Conservation (phyloP, 345 rosid genomes). For the Leavenworthia alabamica region DNA sequence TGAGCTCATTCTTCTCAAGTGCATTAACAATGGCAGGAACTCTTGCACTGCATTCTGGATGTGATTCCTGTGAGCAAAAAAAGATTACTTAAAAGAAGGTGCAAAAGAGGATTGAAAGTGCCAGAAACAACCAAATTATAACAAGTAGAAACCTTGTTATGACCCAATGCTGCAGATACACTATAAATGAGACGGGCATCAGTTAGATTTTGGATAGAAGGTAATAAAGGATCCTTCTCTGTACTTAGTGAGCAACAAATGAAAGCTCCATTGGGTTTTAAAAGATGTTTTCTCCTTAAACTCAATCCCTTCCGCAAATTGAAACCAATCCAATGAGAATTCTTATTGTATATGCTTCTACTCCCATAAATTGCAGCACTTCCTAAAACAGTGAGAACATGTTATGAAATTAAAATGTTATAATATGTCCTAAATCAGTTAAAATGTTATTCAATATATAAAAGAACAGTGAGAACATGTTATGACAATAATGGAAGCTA, state of each 20-base stretch:
- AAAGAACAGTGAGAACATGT: neutral
- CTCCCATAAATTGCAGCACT: constrained; percentile 5
- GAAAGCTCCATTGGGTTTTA: constrained; percentile 14
- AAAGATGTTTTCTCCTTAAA: constrained; percentile 7
- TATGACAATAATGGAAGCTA: neutral
- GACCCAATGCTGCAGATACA: constrained; percentile 86
- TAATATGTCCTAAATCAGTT: no score
- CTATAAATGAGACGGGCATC: constrained; percentile 61
- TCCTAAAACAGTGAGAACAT: no score
- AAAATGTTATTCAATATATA: neutral
- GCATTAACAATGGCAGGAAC: constrained; percentile 82
- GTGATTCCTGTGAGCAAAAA: constrained; percentile 55
- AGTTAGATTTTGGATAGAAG: constrained; percentile 26
- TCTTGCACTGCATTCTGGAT: constrained; percentile 89
- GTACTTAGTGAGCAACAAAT: constrained; percentile 34
- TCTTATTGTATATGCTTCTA: constrained; percentile 21
- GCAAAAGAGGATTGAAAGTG: neutral
- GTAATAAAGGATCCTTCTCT: constrained; percentile 32
- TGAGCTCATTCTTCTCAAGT: constrained; percentile 69
- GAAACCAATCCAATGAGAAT: constrained; percentile 5
- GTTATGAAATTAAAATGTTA: no score
- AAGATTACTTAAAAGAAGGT: neutral
- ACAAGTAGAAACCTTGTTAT: constrained; percentile 53
- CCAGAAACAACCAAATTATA: neutral
- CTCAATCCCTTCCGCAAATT: constrained; percentile 1